These are phyloP conservation scores for Ophiostoma piceae DNA, from an alignment of 2,329 filamentous ascomycete genomes.

Conservation along the genomic window DNA sequence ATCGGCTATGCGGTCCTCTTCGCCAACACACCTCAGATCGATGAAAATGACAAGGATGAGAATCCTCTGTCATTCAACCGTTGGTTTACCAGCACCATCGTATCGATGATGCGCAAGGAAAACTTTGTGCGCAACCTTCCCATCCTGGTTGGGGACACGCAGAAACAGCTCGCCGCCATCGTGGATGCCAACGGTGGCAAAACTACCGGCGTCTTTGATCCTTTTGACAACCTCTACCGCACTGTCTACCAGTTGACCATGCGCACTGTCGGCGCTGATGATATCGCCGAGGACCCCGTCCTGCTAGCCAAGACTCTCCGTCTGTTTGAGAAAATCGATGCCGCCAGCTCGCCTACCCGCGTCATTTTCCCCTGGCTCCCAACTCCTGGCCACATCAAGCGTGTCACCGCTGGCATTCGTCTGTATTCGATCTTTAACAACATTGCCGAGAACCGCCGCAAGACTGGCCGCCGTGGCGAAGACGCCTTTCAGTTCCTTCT, in stretches of 20 bases:
- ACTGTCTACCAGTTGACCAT: conserved; percentile 55
- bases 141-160: conserved; percentile 41
- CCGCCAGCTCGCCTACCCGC: conserved; percentile 38
- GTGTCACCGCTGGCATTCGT: conserved; percentile 41
- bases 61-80: conserved; percentile 26
- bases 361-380: conserved; percentile 52
- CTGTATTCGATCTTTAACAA: conserved; percentile 46
- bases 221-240: conserved; percentile 49
- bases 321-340: conserved; percentile 46
- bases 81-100: conserved; percentile 33
- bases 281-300: conserved; percentile 46
- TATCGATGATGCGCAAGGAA: conserved; percentile 37
- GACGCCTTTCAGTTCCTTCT: conserved; percentile 52
- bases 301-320: conserved; percentile 41
- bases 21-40: conserved; percentile 31
- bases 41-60: conserved; percentile 11
- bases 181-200: conserved; percentile 29
- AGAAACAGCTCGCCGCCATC: conserved; percentile 37
- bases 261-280: conserved; percentile 48
- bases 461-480: conserved; percentile 39
- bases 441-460: conserved; percentile 44
- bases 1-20: conserved; percentile 38
- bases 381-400: conserved; percentile 39
- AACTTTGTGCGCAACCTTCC: conserved; percentile 39
- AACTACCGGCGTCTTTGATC: conserved; percentile 40